Conservation (phyloP, 805 yeast genomes). For the Pichia exigua region DNA sequence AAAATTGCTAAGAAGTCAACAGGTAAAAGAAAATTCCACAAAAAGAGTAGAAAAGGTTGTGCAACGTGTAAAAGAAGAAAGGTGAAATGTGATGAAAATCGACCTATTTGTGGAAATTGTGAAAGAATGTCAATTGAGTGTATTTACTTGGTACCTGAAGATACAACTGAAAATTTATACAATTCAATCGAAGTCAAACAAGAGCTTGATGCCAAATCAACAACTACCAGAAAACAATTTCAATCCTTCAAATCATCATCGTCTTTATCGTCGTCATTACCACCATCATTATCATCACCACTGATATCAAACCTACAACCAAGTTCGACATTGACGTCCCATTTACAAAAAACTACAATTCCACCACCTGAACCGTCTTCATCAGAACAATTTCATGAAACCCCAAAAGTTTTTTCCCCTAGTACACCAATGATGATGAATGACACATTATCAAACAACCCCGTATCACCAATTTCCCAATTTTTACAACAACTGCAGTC, state of each 20-base stretch:
- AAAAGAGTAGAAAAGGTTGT: slow-evolving; percentile 84
- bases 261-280: background rate
- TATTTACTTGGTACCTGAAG: slow-evolving; percentile 34
- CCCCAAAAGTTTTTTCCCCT: background rate
- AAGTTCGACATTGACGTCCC: background rate
- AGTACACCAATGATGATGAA: slow-evolving; percentile 3
- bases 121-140: slow-evolving; percentile 72
- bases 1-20: slow-evolving; percentile 35
- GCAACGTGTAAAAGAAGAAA: slow-evolving; percentile 81
- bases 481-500: slow-evolving; percentile 11
- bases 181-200: background rate
- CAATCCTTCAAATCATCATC: background rate
- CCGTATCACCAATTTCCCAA: slow-evolving; percentile 11
- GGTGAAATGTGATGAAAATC: slow-evolving; percentile 86
- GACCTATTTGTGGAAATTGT: slow-evolving; percentile 77
- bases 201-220: background rate
- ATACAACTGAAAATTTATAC: background rate
- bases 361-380: background rate
- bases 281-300: background rate
- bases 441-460: slow-evolving; percentile 1
- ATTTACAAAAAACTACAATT: background rate
- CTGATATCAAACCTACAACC: background rate
- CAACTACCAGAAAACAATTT: background rate
- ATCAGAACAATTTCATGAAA: background rate
- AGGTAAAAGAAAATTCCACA: slow-evolving; percentile 81